Base-by-base conservation (phyloP, 805 yeast species). In the Ogataea henricii region DNA sequence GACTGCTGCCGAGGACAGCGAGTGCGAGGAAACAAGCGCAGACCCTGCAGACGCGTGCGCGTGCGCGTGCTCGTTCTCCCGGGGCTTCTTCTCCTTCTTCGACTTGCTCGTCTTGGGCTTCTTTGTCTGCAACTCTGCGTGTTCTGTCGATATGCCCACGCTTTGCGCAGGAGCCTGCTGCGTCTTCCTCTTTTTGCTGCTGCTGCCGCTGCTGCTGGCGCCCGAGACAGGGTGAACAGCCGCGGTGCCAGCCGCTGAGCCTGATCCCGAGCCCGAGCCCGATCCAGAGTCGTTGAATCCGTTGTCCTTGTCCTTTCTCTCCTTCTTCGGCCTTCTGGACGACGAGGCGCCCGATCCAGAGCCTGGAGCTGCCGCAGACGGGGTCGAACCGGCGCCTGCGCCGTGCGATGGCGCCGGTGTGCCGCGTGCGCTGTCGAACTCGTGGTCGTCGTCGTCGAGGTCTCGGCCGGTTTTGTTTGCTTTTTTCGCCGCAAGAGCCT, bases 401-500 rank as follows among this genome's bases (percentile, higher is more conserved):
- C 50, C 52, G 34, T 49, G 44, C 10, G 49, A 43, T 7, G 58
- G 58, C 13, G 41, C 47, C 44, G 64, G 46, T 27, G 53, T 55
- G 16, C 44, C 53, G 9, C 56, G 54, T 2, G 56, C 52, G 30
- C 57, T 62, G 30, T 60, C 64, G 36, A 53, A 55, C 9, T 60
- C 63, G 27, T 49, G 60, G 40, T 52, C 60, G 36, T 48, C 51
- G n/a, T 55, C 54, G 40, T 53, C 64, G 42, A 56, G 60, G 34
- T 43, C 49, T 17, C 41, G 39, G 26, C 47, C 52, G 18, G 58
- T 56, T 64, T 57, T 65, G 59, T 58, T 70, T 7, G 90, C 89
- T 63, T 83, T 85, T 55, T 81, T 83, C 2, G 97, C 97, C 2
- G 96, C 96, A 57, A 91, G 74, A 7, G 97, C 97, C 61, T 91